Evolutionary conservation across 495 filamentous ascomycete species (phyloP), one percentile per base, ranked within the genome.

Genomic region (Penicillium dipodomyicola): DNA sequence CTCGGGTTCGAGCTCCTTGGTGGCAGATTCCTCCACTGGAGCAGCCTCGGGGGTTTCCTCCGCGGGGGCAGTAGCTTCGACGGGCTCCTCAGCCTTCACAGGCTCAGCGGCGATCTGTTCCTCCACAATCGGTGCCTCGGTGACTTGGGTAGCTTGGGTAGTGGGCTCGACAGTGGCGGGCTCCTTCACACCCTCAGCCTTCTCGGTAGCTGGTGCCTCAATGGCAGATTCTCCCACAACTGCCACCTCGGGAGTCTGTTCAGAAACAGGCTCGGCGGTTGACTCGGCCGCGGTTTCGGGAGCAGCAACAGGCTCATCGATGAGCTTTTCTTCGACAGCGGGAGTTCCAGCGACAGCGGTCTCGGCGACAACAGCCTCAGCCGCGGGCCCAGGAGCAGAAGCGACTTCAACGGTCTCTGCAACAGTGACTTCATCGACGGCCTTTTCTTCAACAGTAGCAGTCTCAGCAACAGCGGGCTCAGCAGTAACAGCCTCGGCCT

Each of bases 331-430:
- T 15, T 58, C 56, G 10, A 37, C 10, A 30, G 11, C 8, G 0
- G 29, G 5, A 33, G 57, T 29, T 22, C 50, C 58, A 41, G 42
- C 55, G 33, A 43, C 32, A 25, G 47, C 33, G 30, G 53, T 17
- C 37, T 54, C 54, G 15, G 62, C 37, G 41, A 50, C 33, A n/a
- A 20, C 47, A 22, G 56, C 5, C 40, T 60, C 52, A n/a, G 27
- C 40, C 5, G 11, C 46, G 8, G 49, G 23, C 8, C 10, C 39
- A n/a, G 39, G 14, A 35, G 12, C 14, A 14, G 35, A 22, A 40
- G 33, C 35, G 25, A 27, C 35, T 11, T 51, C 49, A 29, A 42
- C 52, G 9, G 52, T 42, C 25, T 61, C 63, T 17, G 61, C 11
- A 5, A 42, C 47, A 17, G 30, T 14, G 30, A 39, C 30, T 19